These are phyloP conservation scores for Xylariaceae sp. DNA, from an alignment of 2,329 filamentous ascomycete genomes.

Conservation along the genomic window DNA sequence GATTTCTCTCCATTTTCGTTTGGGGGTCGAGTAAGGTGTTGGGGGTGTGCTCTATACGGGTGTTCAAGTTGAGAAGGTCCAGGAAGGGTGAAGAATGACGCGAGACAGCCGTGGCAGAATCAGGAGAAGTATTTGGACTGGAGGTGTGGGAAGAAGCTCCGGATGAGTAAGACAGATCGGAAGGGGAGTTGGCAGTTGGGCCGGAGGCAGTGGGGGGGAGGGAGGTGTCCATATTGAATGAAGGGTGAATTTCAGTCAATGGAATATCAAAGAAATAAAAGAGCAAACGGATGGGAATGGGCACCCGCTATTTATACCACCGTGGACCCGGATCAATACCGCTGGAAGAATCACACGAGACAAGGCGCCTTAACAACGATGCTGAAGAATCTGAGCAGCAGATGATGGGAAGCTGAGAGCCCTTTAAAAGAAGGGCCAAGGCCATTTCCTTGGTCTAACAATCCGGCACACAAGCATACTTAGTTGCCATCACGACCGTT, in stretches of 20 bases:
- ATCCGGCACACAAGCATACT: not conserved
- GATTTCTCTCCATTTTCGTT: slow-evolving; percentile 33
- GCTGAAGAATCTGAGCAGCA: not conserved
- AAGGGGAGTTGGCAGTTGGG: slow-evolving; percentile 29
- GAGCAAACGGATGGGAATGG: slow-evolving; percentile 37
- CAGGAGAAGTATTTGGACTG: slow-evolving; percentile 33
- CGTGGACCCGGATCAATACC: slow-evolving; percentile 20
- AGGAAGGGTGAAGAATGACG: slow-evolving; percentile 28
- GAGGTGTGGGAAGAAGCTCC: slow-evolving; percentile 34
- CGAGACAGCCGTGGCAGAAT: slow-evolving; percentile 14
- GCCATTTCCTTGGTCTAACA: not conserved
- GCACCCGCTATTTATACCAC: slow-evolving; percentile 33
- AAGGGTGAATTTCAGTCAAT: slow-evolving; percentile 10
- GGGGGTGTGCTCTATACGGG: slow-evolving; percentile 27
- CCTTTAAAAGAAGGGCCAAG: not conserved
- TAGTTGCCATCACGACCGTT: slow-evolving; percentile 36
- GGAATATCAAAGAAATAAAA: slow-evolving; percentile 24
- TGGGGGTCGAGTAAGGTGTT: slow-evolving; percentile 21
- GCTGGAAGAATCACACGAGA: slow-evolving; percentile 9
- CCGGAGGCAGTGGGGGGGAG: slow-evolving; percentile 22
- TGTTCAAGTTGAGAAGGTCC: slow-evolving; percentile 25
- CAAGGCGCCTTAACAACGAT: not conserved
- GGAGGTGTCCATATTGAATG: slow-evolving; percentile 30
- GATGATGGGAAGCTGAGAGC: not conserved
- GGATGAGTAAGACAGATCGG: slow-evolving; percentile 36